Percentiles rank a stretch among this genome's conserved stretches.
These are phyloP conservation scores for Neolentinus lepideus DNA, from an alignment of 1,284 basidiomycete genomes.

Conservation along the genomic window DNA sequence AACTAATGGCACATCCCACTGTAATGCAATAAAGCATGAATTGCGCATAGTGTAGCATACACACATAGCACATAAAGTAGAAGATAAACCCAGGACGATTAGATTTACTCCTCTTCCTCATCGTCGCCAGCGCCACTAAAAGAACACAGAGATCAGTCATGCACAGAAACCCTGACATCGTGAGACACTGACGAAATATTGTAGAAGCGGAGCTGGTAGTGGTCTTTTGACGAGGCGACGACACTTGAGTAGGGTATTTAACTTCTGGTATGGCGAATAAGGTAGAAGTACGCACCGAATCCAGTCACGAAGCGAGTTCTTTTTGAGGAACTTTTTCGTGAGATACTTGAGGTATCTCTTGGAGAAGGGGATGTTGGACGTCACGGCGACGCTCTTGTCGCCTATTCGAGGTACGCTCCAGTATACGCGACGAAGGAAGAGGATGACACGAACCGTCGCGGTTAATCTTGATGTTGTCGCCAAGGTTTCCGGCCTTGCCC, in stretches of 20 bases:
- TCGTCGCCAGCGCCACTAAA: slow-evolving; percentile 37
- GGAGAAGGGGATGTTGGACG: slow-evolving; percentile 80
- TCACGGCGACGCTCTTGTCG: slow-evolving; percentile 75
- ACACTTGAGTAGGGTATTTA: no score
- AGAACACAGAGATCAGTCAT: slow-evolving; percentile 2
- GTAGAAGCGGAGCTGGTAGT: slow-evolving; percentile 89
- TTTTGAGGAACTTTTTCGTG: slow-evolving; percentile 95
- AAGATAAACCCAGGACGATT: slow-evolving; percentile 6
- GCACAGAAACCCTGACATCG: neutral
- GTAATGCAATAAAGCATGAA: neutral
- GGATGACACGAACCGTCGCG: slow-evolving; percentile 61
- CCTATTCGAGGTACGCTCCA: slow-evolving; percentile 26
- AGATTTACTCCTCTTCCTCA: slow-evolving; percentile 38
- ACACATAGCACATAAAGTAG: slow-evolving; percentile 4
- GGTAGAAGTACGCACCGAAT: slow-evolving; percentile 49
- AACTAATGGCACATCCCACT: no score
- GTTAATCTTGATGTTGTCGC: slow-evolving; percentile 76
- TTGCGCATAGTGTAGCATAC: slow-evolving; percentile 1
- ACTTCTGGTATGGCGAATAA: no score
- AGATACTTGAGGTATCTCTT: slow-evolving; percentile 93
- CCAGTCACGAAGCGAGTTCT: slow-evolving; percentile 82
- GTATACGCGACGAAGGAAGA: slow-evolving; percentile 5
- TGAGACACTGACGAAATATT: slow-evolving; percentile 74
- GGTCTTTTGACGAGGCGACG: slow-evolving; percentile 84
- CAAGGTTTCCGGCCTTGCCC: slow-evolving; percentile 77